phyloP scores from a whole-genome alignment of 768 basidiomycete genomes.

The Tulasnella sp. region DNA sequence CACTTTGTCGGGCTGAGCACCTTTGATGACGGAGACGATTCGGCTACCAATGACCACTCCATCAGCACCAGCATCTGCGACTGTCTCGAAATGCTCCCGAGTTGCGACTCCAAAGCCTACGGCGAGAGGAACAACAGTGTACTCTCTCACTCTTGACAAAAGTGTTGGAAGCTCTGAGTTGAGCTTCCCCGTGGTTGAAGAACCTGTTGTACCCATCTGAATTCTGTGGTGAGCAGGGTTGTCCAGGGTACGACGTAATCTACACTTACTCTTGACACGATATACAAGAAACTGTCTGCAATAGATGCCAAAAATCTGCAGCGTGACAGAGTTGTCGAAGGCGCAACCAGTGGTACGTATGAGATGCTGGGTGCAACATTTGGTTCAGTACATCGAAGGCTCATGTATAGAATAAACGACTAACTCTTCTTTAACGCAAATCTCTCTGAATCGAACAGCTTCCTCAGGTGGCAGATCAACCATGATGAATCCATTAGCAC shows the following conservation, averaged over 20 bases:
- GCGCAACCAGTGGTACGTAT: slow-evolving; percentile 90
- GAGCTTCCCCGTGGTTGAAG: slow-evolving; percentile 56
- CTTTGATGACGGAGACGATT: slow-evolving; percentile 68
- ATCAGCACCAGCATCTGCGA: slow-evolving; percentile 80
- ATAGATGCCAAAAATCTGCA: slow-evolving; percentile 86
- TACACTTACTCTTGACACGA: slow-evolving; percentile 75
- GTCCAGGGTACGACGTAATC: too few relatives aligned
- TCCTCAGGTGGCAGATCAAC: slow-evolving; percentile 98
- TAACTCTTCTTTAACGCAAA: slow-evolving; percentile 69
- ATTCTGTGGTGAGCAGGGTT: too few relatives aligned
- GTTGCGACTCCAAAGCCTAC: slow-evolving; percentile 96
- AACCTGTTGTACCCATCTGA: slow-evolving; percentile 98
- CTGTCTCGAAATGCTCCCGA: slow-evolving; percentile 73
- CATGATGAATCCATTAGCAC: slow-evolving; percentile 95
- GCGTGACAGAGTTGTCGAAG: slow-evolving; percentile 75
- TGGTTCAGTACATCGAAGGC: background rate
- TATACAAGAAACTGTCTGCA: slow-evolving; percentile 94
- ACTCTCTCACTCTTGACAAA: slow-evolving; percentile 65
- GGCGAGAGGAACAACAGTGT: slow-evolving; percentile 70
- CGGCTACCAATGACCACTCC: slow-evolving; percentile 90
- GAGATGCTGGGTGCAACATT: slow-evolving; percentile 46
- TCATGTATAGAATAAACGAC: slow-evolving; percentile 24
- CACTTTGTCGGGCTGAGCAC: slow-evolving; percentile 29
- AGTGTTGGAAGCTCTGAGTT: slow-evolving; percentile 72
- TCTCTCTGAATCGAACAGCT: slow-evolving; percentile 76